Evolutionary conservation across 139 green algal genomes (phyloP), one percentile per base, ranked within the genome.

Genomic region (Coelastrella sp.): DNA sequence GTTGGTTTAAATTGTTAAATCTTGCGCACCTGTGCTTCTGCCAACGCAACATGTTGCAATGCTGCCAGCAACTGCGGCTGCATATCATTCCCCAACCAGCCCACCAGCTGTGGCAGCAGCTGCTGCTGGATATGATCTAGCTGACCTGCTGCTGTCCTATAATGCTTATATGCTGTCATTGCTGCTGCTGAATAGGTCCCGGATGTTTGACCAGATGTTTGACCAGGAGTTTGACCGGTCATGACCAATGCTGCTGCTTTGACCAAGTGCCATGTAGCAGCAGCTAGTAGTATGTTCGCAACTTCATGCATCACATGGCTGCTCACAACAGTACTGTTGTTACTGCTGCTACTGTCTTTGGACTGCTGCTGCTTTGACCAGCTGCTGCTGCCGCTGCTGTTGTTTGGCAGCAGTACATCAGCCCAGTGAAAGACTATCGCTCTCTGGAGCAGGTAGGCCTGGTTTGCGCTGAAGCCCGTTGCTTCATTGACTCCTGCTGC

Each of bases 231-330:
- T 77, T 80, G 74, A 57, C 23, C 74, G 58, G 68, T 3, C 22
- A 59, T 58, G 8, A 80, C 74, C 22, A 80, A 58, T 11, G 22
- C 59, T 16, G 80, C 80, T 59, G 58, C 80, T 75, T 86, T 86
- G 59, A 74, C 80, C 80, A 86, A 75, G 22, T 86, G 59, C 80
- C 80, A 86, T 5, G 80, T 86, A n/a, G 80, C 80, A 73, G 80
- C 80, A 73, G 80, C 80, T 13, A 86, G 60, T 59, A 86, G 80
- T 56, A 86, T 13, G 4, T 17, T 74, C 4, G 80, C 80, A 73
- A 22, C 59, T 10, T 86, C 80, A 0, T 74, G 80, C 59, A 86
- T 2, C 0, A 59, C 80, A 74, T 86, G 59, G 5, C 7, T 74
- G 20, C 59, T 58, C 16, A n/a, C 13, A 8, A 75, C 80, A 80